Conservation (phyloP, 345 rosid species). For the Schrenkiella parvula region DNA sequence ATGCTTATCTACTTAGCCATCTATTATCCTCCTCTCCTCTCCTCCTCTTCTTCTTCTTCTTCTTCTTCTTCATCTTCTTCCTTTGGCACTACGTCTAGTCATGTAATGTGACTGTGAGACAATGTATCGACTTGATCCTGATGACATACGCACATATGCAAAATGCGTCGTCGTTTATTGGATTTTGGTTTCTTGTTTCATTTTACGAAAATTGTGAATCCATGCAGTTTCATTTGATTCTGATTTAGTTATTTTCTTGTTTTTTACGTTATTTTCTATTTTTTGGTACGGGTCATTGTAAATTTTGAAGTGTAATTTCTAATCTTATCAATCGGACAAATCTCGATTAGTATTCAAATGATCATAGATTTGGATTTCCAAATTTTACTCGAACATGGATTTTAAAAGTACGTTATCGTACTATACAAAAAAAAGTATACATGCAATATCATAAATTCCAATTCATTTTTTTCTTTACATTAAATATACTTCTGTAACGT, state of each 20-base stretch:
- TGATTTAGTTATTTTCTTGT: neutral
- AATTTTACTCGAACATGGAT: neutral
- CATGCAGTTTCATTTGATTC: conserved; percentile 5
- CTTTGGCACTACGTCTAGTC: neutral
- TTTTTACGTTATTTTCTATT: neutral
- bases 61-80: conserved; percentile 1
- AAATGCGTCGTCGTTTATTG: conserved; percentile 12
- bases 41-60: conserved; percentile 7
- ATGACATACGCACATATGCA: neutral
- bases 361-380: neutral
- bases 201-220: conserved; percentile 4
- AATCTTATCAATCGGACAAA: neutral
- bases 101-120: conserved; percentile 2
- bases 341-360: neutral
- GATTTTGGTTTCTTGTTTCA: neutral
- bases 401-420: neutral
- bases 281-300: neutral
- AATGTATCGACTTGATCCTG: neutral
- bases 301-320: neutral
- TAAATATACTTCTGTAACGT: neutral
- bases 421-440: neutral
- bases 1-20: conserved; percentile 30
- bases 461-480: neutral
- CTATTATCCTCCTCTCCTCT: conserved; percentile 10
- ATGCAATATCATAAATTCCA: neutral